A percentile compares a stretch with the other conserved stretches of the same genome.
These are phyloP conservation scores for Hansfordia pulvinata DNA, from an alignment of 2,329 filamentous ascomycete species.

Conservation along the genomic window DNA sequence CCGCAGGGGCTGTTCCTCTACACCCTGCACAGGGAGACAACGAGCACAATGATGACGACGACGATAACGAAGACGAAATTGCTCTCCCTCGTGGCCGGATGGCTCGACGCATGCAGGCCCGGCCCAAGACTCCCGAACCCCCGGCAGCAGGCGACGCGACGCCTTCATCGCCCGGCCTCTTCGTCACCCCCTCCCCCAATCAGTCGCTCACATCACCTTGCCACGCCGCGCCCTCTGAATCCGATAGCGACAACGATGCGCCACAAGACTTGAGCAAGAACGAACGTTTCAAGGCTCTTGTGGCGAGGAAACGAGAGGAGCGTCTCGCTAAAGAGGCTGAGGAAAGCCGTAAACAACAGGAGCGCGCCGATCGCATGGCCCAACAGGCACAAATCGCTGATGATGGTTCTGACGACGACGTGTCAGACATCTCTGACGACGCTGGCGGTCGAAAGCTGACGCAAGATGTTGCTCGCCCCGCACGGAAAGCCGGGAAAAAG, in stretches of 20 bases:
- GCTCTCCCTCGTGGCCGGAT: constrained; percentile 23
- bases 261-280: constrained; percentile 29
- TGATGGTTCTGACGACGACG: constrained; percentile 38
- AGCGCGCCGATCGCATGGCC: constrained; percentile 24
- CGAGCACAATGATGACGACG: constrained; percentile 22
- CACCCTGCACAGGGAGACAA: constrained; percentile 16
- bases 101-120: constrained; percentile 19
- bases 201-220: no score
- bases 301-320: constrained; percentile 61
- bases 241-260: constrained; percentile 31
- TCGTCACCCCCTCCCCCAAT: constrained; percentile 33
- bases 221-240: constrained; percentile 19
- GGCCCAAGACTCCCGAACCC: constrained; percentile 12
- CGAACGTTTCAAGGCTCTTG: constrained; percentile 55
- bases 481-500: constrained; percentile 84
- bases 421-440: constrained; percentile 45
- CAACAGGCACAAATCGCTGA: constrained; percentile 24
- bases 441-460: constrained; percentile 53
- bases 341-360: constrained; percentile 32
- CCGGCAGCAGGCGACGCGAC: constrained; percentile 16
- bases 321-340: constrained; percentile 52
- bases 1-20: constrained; percentile 5
- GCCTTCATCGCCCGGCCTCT: constrained; percentile 35
- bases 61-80: constrained; percentile 25
- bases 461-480: constrained; percentile 51